A percentile compares a stretch with the other conserved stretches of the same genome.
Evolutionary conservation across 2,329 filamentous ascomycete genomes (phyloP).

Genomic region (Phialemoniopsis sp.): DNA sequence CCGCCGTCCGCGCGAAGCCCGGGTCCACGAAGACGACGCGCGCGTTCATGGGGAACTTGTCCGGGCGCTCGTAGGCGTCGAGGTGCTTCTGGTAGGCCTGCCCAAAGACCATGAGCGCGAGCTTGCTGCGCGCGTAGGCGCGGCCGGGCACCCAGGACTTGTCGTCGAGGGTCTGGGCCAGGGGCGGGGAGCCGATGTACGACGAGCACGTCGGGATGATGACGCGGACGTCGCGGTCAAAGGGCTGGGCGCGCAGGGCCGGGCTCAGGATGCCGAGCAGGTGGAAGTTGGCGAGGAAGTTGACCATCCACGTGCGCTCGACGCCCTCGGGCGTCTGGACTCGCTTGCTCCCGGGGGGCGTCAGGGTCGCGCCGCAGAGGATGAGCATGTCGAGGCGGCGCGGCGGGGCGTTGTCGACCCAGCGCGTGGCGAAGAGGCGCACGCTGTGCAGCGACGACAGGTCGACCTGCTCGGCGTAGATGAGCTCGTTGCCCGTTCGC

Average conservation of each 20-base stretch:
- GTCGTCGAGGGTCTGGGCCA: constrained; percentile 47
- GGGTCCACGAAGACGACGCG: constrained; percentile 86
- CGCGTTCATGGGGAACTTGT: constrained; percentile 76
- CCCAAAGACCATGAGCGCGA: constrained; percentile 87
- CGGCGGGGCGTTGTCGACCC: constrained; percentile 93
- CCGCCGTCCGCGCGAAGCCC: constrained; percentile 78
- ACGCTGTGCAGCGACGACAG: constrained; percentile 85
- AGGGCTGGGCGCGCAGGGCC: constrained; percentile 83
- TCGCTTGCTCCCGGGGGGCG: constrained; percentile 57
- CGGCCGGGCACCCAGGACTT: constrained; percentile 50
- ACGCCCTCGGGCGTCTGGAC: constrained; percentile 70
- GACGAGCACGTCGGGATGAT: constrained; percentile 83
- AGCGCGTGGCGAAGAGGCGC: constrained; percentile 89
- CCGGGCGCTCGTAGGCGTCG: constrained; percentile 76
- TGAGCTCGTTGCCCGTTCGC: constrained; percentile 74
- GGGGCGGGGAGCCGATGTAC: constrained; percentile 74
- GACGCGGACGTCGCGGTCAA: constrained; percentile 88
- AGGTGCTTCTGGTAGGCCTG: constrained; percentile 91
- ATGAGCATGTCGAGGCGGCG: constrained; percentile 87
- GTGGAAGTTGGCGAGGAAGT: constrained; percentile 95
- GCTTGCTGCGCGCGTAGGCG: constrained; percentile 62
- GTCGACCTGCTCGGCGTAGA: constrained; percentile 95
- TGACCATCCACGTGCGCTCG: constrained; percentile 89
- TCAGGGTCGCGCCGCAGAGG: constrained; percentile 73
- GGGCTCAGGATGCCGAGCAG: constrained; percentile 87